A percentile compares a stretch with the other conserved stretches of the same genome.
These are phyloP conservation scores for Decorospora gaudefroyi DNA, from an alignment of 2,329 filamentous ascomycete species.

Conservation along the genomic window DNA sequence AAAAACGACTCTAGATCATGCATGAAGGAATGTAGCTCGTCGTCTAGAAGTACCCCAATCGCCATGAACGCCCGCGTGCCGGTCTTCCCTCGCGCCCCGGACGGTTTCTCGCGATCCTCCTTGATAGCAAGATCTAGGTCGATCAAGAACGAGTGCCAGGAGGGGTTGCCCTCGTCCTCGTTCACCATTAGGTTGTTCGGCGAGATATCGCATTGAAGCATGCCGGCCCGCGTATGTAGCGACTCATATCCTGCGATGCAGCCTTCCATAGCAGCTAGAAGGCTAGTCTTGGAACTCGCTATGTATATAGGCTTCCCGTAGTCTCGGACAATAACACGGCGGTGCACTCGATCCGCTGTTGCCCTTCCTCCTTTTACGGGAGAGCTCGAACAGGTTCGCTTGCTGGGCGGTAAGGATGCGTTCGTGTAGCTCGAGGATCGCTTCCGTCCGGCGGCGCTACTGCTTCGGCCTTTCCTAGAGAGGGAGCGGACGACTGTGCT, in stretches of 20 bases:
- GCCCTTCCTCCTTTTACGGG: background rate
- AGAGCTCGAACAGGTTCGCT: background rate
- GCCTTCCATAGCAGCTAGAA: slow-evolving; percentile 46
- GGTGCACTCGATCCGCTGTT: background rate
- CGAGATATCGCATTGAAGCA: slow-evolving; percentile 54
- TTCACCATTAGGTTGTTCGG: slow-evolving; percentile 56
- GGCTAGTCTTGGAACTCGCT: slow-evolving; percentile 43
- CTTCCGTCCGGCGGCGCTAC: too few species aligned
- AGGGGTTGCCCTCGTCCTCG: slow-evolving; percentile 49
- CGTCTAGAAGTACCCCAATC: slow-evolving; percentile 49
- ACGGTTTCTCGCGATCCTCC: slow-evolving; percentile 40
- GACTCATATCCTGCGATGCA: slow-evolving; percentile 49
- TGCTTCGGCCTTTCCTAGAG: background rate
- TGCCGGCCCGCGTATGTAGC: slow-evolving; percentile 24
- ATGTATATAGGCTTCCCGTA: slow-evolving; percentile 51
- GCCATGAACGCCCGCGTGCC: slow-evolving; percentile 56
- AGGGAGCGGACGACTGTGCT: too few species aligned
- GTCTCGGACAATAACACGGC: too few species aligned
- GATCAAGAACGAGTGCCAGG: slow-evolving; percentile 50
- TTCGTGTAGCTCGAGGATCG: too few species aligned
- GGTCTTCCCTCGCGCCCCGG: slow-evolving; percentile 51
- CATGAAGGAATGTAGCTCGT: slow-evolving; percentile 54
- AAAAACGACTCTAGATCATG: slow-evolving; percentile 58
- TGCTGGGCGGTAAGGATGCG: background rate
- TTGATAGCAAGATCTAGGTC: slow-evolving; percentile 49